Evolutionary conservation across 805 yeast species (phyloP), one percentile per base, ranked within the genome.

Genomic region (Crinitomyces ghanaensis): DNA sequence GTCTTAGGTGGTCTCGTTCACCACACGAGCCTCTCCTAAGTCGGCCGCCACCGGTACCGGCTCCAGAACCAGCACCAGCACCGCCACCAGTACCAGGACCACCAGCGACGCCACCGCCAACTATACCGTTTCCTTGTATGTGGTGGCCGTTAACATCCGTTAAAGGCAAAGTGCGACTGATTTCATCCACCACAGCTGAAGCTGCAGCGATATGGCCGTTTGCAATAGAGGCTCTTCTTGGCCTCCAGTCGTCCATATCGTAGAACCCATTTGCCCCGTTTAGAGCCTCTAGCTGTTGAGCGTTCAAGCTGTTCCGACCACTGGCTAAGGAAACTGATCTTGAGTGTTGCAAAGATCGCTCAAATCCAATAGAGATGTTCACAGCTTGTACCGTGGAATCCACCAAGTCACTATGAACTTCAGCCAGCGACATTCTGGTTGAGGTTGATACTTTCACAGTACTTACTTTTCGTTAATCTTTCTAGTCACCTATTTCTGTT

Each of bases 1-100:
- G 64, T 39, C 75, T 65, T 45, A 72, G 65, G 49, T 80, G 86
- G 46, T 77, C 84, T 29, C 72, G 62, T 50, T 77, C 82, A 51
- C 72, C 72, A 26, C 23, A 31, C 25, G 22, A 19, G 31, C 36
- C 16, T 31, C 30, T 26, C 12, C 19, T 33, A 16, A 12, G 15
- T n/a, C 25, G 16, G 6, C 27, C 21, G 9, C n/a, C 12, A 13
- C 16, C 19, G 11, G 17, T 22, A 9, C 33, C 31, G 5, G 39
- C 38, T 8, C 33, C 35, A 21, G 34, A 26, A 12, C 26, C 23
- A 19, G 32, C 18, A 13, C 6, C 26, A 11, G 19, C 27, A 30
- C 27, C 7, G 19, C 19, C 12, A 26, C 19, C 35, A 14, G 30
- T 11, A 30, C 17, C 15, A 13, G 34, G 34, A 17, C 20, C n/a